Percentiles rank a stretch among this genome's conserved stretches.
These are phyloP conservation scores for Mimosa pudica DNA, from an alignment of 306 rosid species.

Conservation along the genomic window DNA sequence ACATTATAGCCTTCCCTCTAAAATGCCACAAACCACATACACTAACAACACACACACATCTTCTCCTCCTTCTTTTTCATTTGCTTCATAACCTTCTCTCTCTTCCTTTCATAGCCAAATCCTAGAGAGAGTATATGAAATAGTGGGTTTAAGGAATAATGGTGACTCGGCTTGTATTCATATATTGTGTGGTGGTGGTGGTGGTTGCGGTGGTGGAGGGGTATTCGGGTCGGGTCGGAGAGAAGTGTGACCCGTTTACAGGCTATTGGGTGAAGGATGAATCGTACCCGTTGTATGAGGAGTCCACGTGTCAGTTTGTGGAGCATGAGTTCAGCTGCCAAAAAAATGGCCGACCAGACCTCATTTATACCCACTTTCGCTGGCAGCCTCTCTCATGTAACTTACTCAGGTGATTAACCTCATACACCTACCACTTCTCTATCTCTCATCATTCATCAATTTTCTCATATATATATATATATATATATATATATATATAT, in stretches of 20 bases:
- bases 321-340: slow-evolving; percentile 75
- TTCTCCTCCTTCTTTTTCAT: neutral
- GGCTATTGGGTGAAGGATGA: slow-evolving; percentile 72
- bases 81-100: neutral
- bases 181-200: neutral
- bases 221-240: slow-evolving; percentile 1
- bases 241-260: slow-evolving; percentile 55
- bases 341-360: slow-evolving; percentile 78
- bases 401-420: slow-evolving; percentile 55
- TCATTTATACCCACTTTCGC: slow-evolving; percentile 57
- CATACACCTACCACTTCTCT: neutral
- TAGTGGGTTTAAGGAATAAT: slow-evolving; percentile 25
- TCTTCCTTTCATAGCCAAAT: neutral
- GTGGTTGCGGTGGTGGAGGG: neutral
- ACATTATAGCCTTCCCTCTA: neutral
- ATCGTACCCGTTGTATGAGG: slow-evolving; percentile 59
- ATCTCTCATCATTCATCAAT: too few relatives aligned
- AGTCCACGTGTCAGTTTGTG: slow-evolving; percentile 65
- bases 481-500: too few relatives aligned
- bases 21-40: neutral
- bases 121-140: neutral
- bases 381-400: slow-evolving; percentile 81
- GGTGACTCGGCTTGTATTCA: neutral
- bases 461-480: too few relatives aligned
- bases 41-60: neutral